A percentile compares a stretch with the other conserved stretches of the same genome.
phyloP scores from a whole-genome alignment of 2,329 filamentous ascomycete species.

The Trichoderma polysporum region DNA sequence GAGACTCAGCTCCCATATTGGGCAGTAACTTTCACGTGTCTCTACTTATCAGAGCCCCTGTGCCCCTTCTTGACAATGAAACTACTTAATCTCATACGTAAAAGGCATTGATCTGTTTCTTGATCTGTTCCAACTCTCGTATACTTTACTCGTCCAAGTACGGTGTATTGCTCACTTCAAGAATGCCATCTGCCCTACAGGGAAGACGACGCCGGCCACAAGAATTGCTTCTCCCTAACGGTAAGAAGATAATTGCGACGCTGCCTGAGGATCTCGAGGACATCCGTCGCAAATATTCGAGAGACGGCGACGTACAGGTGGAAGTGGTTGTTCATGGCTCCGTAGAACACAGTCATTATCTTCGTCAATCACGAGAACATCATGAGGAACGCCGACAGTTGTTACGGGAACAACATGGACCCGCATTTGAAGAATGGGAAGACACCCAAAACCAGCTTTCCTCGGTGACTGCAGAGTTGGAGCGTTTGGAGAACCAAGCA shows the following conservation, averaged over 20 bases:
- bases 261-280: slow-evolving; percentile 54
- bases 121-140: background rate
- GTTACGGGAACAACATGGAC: slow-evolving; percentile 49
- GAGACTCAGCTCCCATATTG: background rate
- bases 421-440: slow-evolving; percentile 57
- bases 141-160: too few species aligned
- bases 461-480: slow-evolving; percentile 51
- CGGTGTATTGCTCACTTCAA: background rate
- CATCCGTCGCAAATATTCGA: slow-evolving; percentile 45
- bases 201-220: slow-evolving; percentile 42
- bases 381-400: slow-evolving; percentile 49
- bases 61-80: background rate
- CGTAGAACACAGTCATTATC: slow-evolving; percentile 44
- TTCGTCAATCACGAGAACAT: slow-evolving; percentile 52
- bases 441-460: slow-evolving; percentile 53
- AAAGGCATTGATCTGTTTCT: background rate
- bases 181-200: slow-evolving; percentile 28
- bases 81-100: background rate
- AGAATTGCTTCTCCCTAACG: slow-evolving; percentile 56
- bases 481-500: slow-evolving; percentile 53
- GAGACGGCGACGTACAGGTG: slow-evolving; percentile 40
- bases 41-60: background rate
- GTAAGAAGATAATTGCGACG: slow-evolving; percentile 56
- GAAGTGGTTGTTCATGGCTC: slow-evolving; percentile 61
- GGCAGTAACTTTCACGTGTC: background rate